phyloP scores from a whole-genome alignment of 345 rosid species.

The Salix arbutifolia region DNA sequence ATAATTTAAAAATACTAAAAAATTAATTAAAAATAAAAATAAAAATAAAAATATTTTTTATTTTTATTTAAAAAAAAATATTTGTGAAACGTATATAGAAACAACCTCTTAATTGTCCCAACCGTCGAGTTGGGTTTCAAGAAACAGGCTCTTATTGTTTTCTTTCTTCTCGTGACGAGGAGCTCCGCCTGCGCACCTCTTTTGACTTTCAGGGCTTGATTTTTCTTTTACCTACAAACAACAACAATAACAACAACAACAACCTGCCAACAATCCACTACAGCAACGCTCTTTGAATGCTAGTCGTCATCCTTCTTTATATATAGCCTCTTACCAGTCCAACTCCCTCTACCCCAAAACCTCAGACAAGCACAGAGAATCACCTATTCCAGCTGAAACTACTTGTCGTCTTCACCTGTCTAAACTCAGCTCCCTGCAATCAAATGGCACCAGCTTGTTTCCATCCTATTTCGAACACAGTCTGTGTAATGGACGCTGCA shows the following conservation, averaged over 20 bases:
- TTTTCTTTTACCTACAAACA: too few relatives aligned
- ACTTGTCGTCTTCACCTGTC: too few relatives aligned
- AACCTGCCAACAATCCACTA: conserved; percentile 12
- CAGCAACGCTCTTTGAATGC: conserved; percentile 18
- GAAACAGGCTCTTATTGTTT: too few relatives aligned
- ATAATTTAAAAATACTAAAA: too few relatives aligned
- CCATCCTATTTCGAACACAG: conserved; percentile 18
- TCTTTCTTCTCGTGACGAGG: background rate
- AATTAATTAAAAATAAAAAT: too few relatives aligned
- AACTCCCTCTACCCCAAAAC: background rate
- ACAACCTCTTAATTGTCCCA: background rate
- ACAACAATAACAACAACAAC: conserved; percentile 2
- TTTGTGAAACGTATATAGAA: too few relatives aligned
- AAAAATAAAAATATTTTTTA: too few relatives aligned
- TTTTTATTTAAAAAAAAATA: too few relatives aligned
- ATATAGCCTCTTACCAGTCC: background rate
- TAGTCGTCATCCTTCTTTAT: background rate
- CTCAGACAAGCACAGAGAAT: background rate
- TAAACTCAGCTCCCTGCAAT: too few relatives aligned
- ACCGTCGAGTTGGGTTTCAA: too few relatives aligned
- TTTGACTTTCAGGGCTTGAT: background rate
- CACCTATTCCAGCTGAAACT: background rate
- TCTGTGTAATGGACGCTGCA: conserved; percentile 66
- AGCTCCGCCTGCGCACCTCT: background rate
- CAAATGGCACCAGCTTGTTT: conserved; percentile 42